These are phyloP conservation scores for Collybia sordida DNA, from an alignment of 768 basidiomycete genomes.

Conservation along the genomic window DNA sequence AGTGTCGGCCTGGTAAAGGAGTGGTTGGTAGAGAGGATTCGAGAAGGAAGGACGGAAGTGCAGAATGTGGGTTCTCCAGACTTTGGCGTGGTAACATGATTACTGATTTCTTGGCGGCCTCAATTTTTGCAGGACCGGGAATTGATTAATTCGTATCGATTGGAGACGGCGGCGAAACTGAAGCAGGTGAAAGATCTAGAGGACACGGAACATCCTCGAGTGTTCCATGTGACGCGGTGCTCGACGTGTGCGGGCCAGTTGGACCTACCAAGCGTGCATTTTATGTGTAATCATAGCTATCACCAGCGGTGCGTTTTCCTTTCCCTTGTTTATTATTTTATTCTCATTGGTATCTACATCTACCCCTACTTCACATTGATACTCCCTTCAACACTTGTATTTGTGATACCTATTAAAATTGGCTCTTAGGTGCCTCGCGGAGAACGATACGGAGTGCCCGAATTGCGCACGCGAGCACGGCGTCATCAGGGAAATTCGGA, in stretches of 20 bases:
- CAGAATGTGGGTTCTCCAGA: conserved; percentile 59
- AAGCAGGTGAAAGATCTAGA: conserved; percentile 81
- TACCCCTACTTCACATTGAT: too few species aligned
- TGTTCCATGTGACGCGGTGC: conserved; percentile 95
- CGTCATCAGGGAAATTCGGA: conserved; percentile 85
- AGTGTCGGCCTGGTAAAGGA: conserved; percentile 91
- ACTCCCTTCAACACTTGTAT: too few species aligned
- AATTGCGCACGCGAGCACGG: conserved; percentile 85
- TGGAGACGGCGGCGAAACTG: conserved; percentile 79
- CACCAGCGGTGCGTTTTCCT: conserved; percentile 73
- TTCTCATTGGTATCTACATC: too few species aligned
- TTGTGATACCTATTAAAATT: too few species aligned
- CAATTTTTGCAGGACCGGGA: conserved; percentile 79
- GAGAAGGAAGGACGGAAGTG: conserved; percentile 71
- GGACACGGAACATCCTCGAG: conserved; percentile 74
- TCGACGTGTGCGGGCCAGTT: conserved; percentile 86
- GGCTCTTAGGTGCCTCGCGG: conserved; percentile 79
- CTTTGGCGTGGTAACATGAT: neutral
- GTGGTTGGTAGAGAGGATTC: conserved; percentile 83
- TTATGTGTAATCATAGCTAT: conserved; percentile 98
- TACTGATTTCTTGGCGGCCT: too few species aligned
- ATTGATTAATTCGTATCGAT: conserved; percentile 83
- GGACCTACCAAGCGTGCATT: conserved; percentile 91
- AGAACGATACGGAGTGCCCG: conserved; percentile 89
- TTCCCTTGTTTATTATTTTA: neutral